phyloP scores from a whole-genome alignment of 73 alveolate species.

The Tetrahymena elliotti region DNA sequence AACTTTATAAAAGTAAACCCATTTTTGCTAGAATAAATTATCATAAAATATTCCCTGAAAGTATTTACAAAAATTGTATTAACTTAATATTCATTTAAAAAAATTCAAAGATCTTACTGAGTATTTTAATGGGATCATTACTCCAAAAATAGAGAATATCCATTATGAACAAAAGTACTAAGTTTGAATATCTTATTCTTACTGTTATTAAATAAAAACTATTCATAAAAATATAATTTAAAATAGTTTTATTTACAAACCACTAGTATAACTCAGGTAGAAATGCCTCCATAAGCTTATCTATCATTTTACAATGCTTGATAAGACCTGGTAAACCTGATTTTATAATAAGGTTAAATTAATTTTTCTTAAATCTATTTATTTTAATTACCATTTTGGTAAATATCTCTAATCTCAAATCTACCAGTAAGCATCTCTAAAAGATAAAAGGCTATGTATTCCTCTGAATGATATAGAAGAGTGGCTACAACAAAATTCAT shows the following conservation, averaged over 20 bases:
- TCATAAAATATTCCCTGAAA: neutral
- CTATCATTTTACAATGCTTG: conserved; percentile 20
- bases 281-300: neutral
- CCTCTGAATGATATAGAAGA: conserved; percentile 49
- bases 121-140: neutral
- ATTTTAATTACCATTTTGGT: conserved; percentile 15
- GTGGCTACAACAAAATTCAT: conserved; percentile 58
- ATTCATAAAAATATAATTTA: neutral
- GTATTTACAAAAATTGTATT: neutral
- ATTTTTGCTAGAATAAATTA: neutral
- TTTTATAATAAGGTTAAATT: neutral
- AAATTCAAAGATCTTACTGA: neutral
- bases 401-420: conserved; percentile 48
- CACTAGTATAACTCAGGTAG: neutral
- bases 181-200: neutral
- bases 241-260: neutral
- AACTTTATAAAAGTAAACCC: neutral
- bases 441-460: conserved; percentile 59
- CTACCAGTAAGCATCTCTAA: conserved; percentile 46
- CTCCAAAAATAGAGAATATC: neutral
- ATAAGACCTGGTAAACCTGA: conserved; percentile 35
- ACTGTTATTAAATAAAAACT: neutral
- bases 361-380: neutral
- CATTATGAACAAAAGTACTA: neutral
- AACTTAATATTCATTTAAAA: neutral